These are phyloP conservation scores for Aethionema arabicum DNA, from an alignment of 345 rosid genomes.

Conservation along the genomic window DNA sequence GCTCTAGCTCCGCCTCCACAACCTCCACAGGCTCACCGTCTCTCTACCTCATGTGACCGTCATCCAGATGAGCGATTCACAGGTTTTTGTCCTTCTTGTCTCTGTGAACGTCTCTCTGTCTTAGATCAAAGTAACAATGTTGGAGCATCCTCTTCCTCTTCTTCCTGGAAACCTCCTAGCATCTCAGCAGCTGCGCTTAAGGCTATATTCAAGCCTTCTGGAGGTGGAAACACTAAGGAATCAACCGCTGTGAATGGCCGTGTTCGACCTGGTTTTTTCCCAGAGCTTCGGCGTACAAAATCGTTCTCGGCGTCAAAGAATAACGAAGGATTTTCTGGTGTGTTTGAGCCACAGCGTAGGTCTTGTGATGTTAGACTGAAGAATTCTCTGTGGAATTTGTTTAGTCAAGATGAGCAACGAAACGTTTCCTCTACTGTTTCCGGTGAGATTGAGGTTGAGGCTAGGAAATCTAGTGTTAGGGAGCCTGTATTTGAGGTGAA, in stretches of 20 bases:
- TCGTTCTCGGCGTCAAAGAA: slow-evolving; percentile 92
- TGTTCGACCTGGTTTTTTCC: slow-evolving; percentile 53
- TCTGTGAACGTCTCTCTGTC: slow-evolving; percentile 93
- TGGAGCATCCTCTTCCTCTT: slow-evolving; percentile 40
- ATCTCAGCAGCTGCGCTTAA: slow-evolving; percentile 61
- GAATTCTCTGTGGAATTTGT: slow-evolving; percentile 72
- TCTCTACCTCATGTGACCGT: slow-evolving; percentile 83
- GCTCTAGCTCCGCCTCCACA: slow-evolving; percentile 41
- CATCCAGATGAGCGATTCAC: slow-evolving; percentile 91
- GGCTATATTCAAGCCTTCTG: slow-evolving; percentile 55
- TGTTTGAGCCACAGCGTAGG: slow-evolving; percentile 89
- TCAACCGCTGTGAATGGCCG: slow-evolving; percentile 19
- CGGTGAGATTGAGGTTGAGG: slow-evolving; percentile 46
- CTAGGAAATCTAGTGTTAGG: slow-evolving; percentile 45
- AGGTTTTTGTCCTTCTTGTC: slow-evolving; percentile 95
- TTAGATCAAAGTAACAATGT: slow-evolving; percentile 58
- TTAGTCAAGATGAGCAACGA: slow-evolving; percentile 63
- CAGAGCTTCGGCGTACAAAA: slow-evolving; percentile 95
- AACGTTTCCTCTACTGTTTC: slow-evolving; percentile 33
- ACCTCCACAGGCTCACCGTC: slow-evolving; percentile 82
- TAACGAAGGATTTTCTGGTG: slow-evolving; percentile 83
- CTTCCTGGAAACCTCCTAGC: slow-evolving; percentile 56
- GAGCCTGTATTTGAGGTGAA: slow-evolving; percentile 58
- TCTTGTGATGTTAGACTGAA: slow-evolving; percentile 92
- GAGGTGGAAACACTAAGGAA: slow-evolving; percentile 23